These are phyloP conservation scores for Arachis stenosperma DNA, from an alignment of 306 rosid genomes.

Conservation along the genomic window DNA sequence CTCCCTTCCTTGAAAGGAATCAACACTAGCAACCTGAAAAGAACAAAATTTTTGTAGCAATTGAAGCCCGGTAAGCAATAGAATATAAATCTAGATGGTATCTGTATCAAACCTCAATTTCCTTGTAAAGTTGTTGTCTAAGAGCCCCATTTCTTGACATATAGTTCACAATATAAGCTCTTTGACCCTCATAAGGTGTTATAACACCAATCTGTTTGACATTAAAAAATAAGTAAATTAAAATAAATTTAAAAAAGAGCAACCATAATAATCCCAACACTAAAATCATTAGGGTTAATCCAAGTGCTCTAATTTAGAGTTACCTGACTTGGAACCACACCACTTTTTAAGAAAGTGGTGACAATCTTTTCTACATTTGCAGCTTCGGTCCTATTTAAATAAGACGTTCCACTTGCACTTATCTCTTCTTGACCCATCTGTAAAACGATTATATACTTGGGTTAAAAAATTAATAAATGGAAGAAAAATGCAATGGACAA, in stretches of 20 bases:
- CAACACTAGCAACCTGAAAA: slow-evolving; percentile 97
- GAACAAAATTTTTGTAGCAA: slow-evolving; percentile 33
- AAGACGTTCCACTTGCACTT: slow-evolving; percentile 98
- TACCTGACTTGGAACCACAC: slow-evolving; percentile 98
- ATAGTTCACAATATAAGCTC: slow-evolving; percentile 97
- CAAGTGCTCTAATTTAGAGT: slow-evolving; percentile 11
- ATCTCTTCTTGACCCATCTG: slow-evolving; percentile 99
- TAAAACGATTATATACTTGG: slow-evolving; percentile 26
- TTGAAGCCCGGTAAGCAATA: slow-evolving; percentile 9
- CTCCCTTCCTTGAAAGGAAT: slow-evolving; percentile 99
- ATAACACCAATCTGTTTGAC: slow-evolving; percentile 86
- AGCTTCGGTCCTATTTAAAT: slow-evolving; percentile 97
- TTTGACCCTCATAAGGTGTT: slow-evolving; percentile 97
- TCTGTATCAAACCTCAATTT: slow-evolving; percentile 75
- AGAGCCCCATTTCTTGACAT: slow-evolving; percentile 99
- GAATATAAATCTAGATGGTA: slow-evolving; percentile 2
- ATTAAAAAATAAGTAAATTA: background rate
- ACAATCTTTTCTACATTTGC: slow-evolving; percentile 99
- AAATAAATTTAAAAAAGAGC: background rate
- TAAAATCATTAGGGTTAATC: slow-evolving; percentile 2
- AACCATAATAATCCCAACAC: slow-evolving; percentile 11
- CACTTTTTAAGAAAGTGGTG: slow-evolving; percentile 96
- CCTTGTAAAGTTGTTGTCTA: slow-evolving; percentile 98
- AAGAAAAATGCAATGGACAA: background rate
- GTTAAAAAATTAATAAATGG: slow-evolving; percentile 12